phyloP scores from a whole-genome alignment of 2,329 filamentous ascomycete genomes.

The Arthrinium puccinioides region DNA sequence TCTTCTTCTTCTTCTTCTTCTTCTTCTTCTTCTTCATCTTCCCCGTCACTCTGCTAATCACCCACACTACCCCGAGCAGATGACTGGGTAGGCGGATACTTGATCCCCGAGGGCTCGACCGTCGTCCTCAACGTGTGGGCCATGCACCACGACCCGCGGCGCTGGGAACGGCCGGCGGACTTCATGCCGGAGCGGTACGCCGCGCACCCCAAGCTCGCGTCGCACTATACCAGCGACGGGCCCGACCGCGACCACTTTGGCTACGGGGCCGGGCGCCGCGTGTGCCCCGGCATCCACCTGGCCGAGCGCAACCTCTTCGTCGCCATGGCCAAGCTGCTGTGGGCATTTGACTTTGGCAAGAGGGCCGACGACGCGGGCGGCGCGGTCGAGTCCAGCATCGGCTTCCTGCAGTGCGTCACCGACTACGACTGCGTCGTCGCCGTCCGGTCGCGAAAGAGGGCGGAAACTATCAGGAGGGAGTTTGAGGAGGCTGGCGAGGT shows the following conservation, averaged over 20 bases:
- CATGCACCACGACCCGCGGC: constrained; percentile 23
- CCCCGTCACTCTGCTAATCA: background rate
- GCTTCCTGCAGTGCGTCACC: constrained; percentile 8
- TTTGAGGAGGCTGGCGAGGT: background rate
- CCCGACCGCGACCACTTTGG: constrained; percentile 32
- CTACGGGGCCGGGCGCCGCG: constrained; percentile 38
- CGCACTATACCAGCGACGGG: constrained; percentile 21
- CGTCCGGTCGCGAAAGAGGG: constrained; percentile 7
- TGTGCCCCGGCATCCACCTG: constrained; percentile 42
- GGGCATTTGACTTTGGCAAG: constrained; percentile 30
- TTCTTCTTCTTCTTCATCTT: background rate
- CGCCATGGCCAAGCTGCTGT: constrained; percentile 31
- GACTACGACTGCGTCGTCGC: constrained; percentile 6
- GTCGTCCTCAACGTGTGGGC: constrained; percentile 28
- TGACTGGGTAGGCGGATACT: constrained; percentile 28
- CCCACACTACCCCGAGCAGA: no score
- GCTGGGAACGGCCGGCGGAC: constrained; percentile 15
- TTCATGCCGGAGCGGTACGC: constrained; percentile 22
- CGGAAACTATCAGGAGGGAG: constrained; percentile 5
- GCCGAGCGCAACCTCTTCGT: constrained; percentile 37
- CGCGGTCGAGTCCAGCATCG: constrained; percentile 8
- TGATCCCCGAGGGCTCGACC: constrained; percentile 30
- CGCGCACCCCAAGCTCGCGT: constrained; percentile 24
- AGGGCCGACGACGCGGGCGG: constrained; percentile 2
- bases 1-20: background rate